These are phyloP conservation scores for Ammopiptanthus mongolicus DNA, from an alignment of 306 rosid species.

Conservation along the genomic window DNA sequence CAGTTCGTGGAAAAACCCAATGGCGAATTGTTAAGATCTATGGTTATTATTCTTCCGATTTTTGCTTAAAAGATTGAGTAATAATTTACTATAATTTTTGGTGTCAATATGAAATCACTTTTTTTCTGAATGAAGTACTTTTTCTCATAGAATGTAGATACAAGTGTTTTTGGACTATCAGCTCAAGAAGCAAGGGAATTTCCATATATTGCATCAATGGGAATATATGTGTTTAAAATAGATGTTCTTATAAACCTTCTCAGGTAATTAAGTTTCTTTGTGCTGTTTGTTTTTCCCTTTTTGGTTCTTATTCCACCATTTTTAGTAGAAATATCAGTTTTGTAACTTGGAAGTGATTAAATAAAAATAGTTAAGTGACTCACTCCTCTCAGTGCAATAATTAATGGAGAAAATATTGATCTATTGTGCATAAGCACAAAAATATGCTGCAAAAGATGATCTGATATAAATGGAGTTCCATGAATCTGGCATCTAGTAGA, in stretches of 20 bases:
- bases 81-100: neutral
- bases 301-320: neutral
- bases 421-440: neutral
- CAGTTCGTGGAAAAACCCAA: conserved; percentile 48
- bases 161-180: conserved; percentile 42
- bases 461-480: neutral
- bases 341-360: neutral
- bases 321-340: neutral
- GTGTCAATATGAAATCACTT: conserved; percentile 9
- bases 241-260: conserved; percentile 45
- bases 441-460: neutral
- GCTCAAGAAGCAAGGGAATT: conserved; percentile 36
- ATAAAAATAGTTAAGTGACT: neutral
- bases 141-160: conserved; percentile 42
- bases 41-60: conserved; percentile 38
- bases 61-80: conserved; percentile 11
- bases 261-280: conserved; percentile 30
- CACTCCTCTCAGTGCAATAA: neutral
- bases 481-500: neutral
- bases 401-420: neutral
- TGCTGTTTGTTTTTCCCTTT: neutral
- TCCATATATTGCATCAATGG: conserved; percentile 55
- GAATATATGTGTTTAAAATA: conserved; percentile 45
- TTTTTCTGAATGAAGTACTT: conserved; percentile 24
- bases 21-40: conserved; percentile 43